These are phyloP conservation scores for Peronospora destructor DNA, from an alignment of 352 stramenopile species.

Conservation along the genomic window DNA sequence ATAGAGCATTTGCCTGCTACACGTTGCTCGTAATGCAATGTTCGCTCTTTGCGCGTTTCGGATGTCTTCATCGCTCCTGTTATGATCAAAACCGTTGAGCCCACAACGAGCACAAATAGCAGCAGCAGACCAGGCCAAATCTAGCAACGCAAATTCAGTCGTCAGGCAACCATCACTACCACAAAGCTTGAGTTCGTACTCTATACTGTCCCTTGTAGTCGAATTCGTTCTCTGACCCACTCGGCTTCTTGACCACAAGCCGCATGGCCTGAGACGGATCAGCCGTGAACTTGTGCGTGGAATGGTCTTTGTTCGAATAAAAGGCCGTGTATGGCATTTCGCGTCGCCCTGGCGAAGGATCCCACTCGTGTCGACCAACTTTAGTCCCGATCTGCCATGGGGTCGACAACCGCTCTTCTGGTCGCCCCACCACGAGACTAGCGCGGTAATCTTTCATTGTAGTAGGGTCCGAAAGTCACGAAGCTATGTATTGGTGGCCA, in stretches of 20 bases:
- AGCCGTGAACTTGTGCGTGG: slow-evolving; percentile 7
- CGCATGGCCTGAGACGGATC: slow-evolving; percentile 21
- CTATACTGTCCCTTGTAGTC: slow-evolving; percentile 43
- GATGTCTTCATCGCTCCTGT: slow-evolving; percentile 29
- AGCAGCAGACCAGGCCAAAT: slow-evolving; percentile 59
- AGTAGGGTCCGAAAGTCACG: neutral
- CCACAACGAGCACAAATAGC: slow-evolving; percentile 34
- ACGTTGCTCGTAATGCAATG: slow-evolving; percentile 32
- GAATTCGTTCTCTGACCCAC: slow-evolving; percentile 17
- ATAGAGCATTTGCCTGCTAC: slow-evolving; percentile 35
- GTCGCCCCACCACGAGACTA: slow-evolving; percentile 19
- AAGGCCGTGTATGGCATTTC: slow-evolving; percentile 21
- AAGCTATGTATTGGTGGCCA: neutral
- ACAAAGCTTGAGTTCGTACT: slow-evolving; percentile 18
- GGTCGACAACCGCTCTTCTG: slow-evolving; percentile 10
- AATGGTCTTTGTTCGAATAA: slow-evolving; percentile 27
- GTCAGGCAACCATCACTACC: slow-evolving; percentile 1
- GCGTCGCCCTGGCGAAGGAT: neutral
- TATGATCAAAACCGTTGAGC: slow-evolving; percentile 29
- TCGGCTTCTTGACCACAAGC: slow-evolving; percentile 30
- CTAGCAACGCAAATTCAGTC: slow-evolving; percentile 19
- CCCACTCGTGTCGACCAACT: slow-evolving; percentile 11
- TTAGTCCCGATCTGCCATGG: slow-evolving; percentile 24
- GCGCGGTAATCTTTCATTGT: slow-evolving; percentile 15
- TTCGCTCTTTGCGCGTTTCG: slow-evolving; percentile 17